Evolutionary conservation across 345 rosid genomes (phyloP), one percentile per base, ranked within the genome.

Genomic region (Xanthoceras sorbifolium): DNA sequence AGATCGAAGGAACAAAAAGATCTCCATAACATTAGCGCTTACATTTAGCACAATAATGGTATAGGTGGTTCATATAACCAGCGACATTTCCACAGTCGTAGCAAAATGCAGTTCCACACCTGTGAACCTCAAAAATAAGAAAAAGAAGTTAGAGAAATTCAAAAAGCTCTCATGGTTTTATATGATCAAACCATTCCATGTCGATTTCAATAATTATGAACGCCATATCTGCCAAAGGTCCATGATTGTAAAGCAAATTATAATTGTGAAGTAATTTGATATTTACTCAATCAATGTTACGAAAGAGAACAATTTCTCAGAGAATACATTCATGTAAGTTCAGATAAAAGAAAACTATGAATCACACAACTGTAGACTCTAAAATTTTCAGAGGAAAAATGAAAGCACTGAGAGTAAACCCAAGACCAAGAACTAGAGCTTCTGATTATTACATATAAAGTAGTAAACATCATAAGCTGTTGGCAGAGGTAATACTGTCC

Each of bases 41-140:
- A 5, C 55, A 17, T 50, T 17, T 50, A 17, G 14, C 0, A 44
- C 77, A 74, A 3, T 63, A 25, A 12, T n/a, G 32, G 17, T 15
- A 63, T 1, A 1, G 1, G 50, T 7, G 46, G 15, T 15, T 6
- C 5, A 2, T 0, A 0, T 5, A 14, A 28, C 0, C 6, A 2
- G 61, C 50, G 3, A 0, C 10, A 29, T 22, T 0, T 31, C 70
- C 69, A 22, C 77, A 74, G 29, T 63, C 48, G 69, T 74, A 74
- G 54, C 77, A 63, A 34, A 74, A 74, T 28, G 77, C 69, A 74
- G 17, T 1, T 64, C 69, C 42, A 28, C 77, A 74, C 77, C 77
- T 74, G 77, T 31, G 2, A 11, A 25, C 28, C 32, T 15, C 34
- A 23, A 18, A 10, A 26, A 9, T n/a, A 10, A 26, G n/a, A 50